A percentile compares a stretch with the other conserved stretches of the same genome.
Conservation (phyloP, 768 basidiomycete genomes). For the Dioszegia aurantiaca region DNA sequence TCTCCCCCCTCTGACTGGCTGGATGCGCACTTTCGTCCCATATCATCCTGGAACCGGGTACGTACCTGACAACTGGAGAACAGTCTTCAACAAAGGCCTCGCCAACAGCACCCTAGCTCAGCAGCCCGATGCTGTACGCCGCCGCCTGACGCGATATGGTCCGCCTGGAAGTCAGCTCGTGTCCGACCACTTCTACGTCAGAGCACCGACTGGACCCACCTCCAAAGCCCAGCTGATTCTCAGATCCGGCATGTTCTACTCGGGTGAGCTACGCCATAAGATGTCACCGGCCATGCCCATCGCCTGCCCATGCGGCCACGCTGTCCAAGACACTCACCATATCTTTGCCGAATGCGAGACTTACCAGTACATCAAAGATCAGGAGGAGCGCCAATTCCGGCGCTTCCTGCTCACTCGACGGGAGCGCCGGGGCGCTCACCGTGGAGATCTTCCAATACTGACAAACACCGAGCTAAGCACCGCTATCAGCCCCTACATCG, state of each 20-base stretch:
- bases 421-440: neutral
- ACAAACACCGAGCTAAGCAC: neutral
- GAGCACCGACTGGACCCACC: neutral
- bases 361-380: conserved; percentile 1
- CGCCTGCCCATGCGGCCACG: neutral
- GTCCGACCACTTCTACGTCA: conserved; percentile 5
- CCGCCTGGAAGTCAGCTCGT: neutral
- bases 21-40: conserved; percentile 13
- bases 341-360: conserved; percentile 15
- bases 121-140: neutral
- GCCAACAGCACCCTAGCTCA: neutral
- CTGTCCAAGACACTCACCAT: neutral
- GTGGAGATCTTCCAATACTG: neutral
- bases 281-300: neutral
- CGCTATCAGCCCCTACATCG: neutral
- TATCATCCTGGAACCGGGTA: conserved; percentile 5
- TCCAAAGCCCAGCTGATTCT: conserved; percentile 3
- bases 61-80: conserved; percentile 21
- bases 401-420: neutral
- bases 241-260: neutral
- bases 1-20: conserved; percentile 17
- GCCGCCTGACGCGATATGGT: neutral
- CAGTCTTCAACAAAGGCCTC: neutral
- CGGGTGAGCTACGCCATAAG: neutral
- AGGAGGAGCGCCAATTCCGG: conserved; percentile 4